These are phyloP conservation scores for Candida vartiovaarae DNA, from an alignment of 805 yeast species.

Conservation along the genomic window DNA sequence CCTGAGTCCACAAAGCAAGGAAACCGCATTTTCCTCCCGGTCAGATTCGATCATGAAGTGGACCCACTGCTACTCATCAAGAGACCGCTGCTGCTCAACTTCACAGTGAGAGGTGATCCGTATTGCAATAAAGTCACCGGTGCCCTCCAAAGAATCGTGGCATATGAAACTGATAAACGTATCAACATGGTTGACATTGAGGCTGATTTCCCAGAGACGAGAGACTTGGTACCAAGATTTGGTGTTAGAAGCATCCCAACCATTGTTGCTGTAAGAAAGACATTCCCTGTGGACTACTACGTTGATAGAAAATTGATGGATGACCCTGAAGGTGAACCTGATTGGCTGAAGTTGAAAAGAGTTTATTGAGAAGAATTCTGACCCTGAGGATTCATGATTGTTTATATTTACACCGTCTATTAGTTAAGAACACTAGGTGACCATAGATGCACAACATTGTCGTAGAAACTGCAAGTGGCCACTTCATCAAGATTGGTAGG, in stretches of 20 bases:
- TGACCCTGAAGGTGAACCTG: slow-evolving; percentile 30
- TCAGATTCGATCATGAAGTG: slow-evolving; percentile 53
- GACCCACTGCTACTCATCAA: slow-evolving; percentile 42
- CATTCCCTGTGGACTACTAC: slow-evolving; percentile 44
- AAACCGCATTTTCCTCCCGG: slow-evolving; percentile 43
- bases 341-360: slow-evolving; percentile 36
- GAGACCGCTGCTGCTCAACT: slow-evolving; percentile 63
- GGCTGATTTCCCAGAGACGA: slow-evolving; percentile 51
- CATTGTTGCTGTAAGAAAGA: slow-evolving; percentile 59
- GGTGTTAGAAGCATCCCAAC: slow-evolving; percentile 54
- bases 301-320: slow-evolving; percentile 16
- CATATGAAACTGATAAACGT: slow-evolving; percentile 39
- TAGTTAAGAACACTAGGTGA: slow-evolving; percentile 4
- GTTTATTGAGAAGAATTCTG: slow-evolving; percentile 39
- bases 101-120: slow-evolving; percentile 60
- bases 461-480: slow-evolving; percentile 90
- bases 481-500: slow-evolving; percentile 34
- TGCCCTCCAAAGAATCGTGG: slow-evolving; percentile 46
- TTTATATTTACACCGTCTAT: too few relatives aligned
- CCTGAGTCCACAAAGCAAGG: slow-evolving; percentile 27
- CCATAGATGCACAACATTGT: slow-evolving; percentile 78
- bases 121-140: slow-evolving; percentile 57
- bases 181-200: slow-evolving; percentile 67
- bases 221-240: slow-evolving; percentile 51
- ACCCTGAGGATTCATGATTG: slow-evolving; percentile 17